phyloP scores from a whole-genome alignment of 2,329 filamentous ascomycete genomes.

The Alternaria metachromatica region DNA sequence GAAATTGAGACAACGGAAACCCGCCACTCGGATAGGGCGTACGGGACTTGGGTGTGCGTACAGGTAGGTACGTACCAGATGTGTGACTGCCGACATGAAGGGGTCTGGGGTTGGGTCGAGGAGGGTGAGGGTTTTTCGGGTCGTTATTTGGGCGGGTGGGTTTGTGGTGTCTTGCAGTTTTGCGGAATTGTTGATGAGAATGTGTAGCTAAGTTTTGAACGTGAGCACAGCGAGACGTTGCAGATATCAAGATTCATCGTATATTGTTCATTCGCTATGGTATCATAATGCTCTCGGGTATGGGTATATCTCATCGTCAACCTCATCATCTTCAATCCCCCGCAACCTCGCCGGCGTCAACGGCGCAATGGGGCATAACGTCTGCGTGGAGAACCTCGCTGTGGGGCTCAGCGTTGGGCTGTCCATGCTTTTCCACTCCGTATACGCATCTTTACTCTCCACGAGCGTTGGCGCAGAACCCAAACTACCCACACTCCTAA shows the following conservation, averaged over 20 bases:
- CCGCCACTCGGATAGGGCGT: not conserved
- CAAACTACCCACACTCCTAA: constrained; percentile 41
- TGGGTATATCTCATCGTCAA: constrained; percentile 37
- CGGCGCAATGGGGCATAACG: constrained; percentile 39
- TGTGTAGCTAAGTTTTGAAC: not conserved
- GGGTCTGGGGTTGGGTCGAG: not conserved
- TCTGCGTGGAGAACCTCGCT: constrained; percentile 33
- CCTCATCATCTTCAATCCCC: constrained; percentile 30
- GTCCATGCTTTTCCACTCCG: constrained; percentile 31
- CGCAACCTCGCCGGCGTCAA: constrained; percentile 36
- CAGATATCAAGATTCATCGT: not conserved
- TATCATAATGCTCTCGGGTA: constrained; percentile 21
- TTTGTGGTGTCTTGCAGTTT: not conserved
- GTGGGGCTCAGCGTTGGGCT: constrained; percentile 33
- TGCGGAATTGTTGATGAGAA: not conserved
- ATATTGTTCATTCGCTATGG: constrained; percentile 13
- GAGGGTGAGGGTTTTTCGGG: not conserved
- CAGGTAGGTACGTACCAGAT: not conserved
- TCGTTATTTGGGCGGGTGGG: not conserved
- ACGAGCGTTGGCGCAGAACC: constrained; percentile 43
- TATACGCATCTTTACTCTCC: constrained; percentile 30
- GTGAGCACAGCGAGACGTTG: not conserved
- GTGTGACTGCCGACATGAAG: constrained; percentile 6
- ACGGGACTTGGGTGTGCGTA: not conserved
- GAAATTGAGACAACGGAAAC: not conserved